phyloP scores from a whole-genome alignment of 2,329 filamentous ascomycete species.

The Fusarium anthophilum region DNA sequence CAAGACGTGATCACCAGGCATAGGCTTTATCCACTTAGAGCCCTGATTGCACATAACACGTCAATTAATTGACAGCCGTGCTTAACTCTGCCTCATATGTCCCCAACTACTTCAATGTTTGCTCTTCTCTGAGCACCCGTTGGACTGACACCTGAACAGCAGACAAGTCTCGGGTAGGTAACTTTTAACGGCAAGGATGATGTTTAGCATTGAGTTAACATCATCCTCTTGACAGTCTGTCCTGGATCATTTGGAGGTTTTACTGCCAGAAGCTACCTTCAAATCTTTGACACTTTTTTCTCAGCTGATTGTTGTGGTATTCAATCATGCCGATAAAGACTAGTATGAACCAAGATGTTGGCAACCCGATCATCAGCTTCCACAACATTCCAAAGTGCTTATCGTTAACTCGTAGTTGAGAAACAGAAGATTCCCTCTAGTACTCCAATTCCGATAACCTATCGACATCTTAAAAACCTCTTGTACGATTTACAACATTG shows the following conservation, averaged over 20 bases:
- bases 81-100: neutral
- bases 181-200: neutral
- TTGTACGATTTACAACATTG: neutral
- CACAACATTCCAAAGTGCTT: neutral
- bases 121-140: neutral
- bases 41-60: neutral
- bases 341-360: rapidly evolving
- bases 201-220: neutral
- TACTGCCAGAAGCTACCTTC: neutral
- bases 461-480: neutral
- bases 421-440: too few relatives aligned
- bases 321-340: rapidly evolving
- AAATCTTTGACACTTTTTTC: rapidly evolving
- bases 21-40: neutral
- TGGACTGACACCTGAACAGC: too few relatives aligned
- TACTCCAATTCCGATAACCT: rapidly evolving
- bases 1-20: neutral
- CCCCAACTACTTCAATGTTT: neutral
- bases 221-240: too few relatives aligned
- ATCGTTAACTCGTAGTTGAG: too few relatives aligned
- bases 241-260: too few relatives aligned
- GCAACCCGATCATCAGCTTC: rapidly evolving
- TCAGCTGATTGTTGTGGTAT: neutral
- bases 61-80: neutral
- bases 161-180: neutral